Percentiles rank a stretch among this genome's conserved stretches.
These are phyloP conservation scores for Kluyveromyces lactis DNA, from an alignment of 805 yeast genomes.

Conservation along the genomic window DNA sequence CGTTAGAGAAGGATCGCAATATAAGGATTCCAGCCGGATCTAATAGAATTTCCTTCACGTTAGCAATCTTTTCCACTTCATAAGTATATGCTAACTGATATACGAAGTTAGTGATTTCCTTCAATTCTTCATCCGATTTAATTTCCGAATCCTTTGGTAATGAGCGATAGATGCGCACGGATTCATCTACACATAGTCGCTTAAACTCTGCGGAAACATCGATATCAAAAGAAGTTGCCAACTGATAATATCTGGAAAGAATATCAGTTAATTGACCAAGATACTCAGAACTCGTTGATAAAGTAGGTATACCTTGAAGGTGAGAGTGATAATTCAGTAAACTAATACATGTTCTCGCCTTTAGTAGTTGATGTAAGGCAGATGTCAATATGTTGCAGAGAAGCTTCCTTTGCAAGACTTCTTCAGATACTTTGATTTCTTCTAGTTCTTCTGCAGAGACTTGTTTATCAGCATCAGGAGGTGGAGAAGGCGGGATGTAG, in stretches of 20 bases:
- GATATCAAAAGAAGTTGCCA: conserved; percentile 61
- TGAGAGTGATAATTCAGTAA: conserved; percentile 9
- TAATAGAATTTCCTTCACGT: conserved; percentile 23
- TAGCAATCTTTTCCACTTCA: conserved; percentile 22
- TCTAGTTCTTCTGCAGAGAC: conserved; percentile 31
- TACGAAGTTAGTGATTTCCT: conserved; percentile 29
- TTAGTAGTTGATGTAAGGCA: conserved; percentile 34
- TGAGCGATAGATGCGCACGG: conserved; percentile 35
- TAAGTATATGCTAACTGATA: conserved; percentile 32
- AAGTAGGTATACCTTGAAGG: conserved; percentile 14
- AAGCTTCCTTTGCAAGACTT: conserved; percentile 53
- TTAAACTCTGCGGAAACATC: conserved; percentile 38
- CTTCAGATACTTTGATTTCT: conserved; percentile 46
- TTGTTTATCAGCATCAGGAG: conserved; percentile 26
- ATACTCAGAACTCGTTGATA: conserved; percentile 15
- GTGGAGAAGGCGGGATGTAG: conserved; percentile 40
- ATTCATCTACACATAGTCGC: conserved; percentile 27
- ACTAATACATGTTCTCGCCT: conserved; percentile 14
- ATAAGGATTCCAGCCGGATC: conserved; percentile 30
- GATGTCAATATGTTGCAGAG: conserved; percentile 56
- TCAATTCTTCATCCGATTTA: conserved; percentile 24
- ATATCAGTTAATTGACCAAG: conserved; percentile 28
- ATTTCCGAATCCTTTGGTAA: conserved; percentile 24
- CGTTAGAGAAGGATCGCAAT: conserved; percentile 13
- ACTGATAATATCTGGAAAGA: conserved; percentile 35